Conservation (phyloP, 2,329 filamentous ascomycete species). For the Leptographium wingfieldii region DNA sequence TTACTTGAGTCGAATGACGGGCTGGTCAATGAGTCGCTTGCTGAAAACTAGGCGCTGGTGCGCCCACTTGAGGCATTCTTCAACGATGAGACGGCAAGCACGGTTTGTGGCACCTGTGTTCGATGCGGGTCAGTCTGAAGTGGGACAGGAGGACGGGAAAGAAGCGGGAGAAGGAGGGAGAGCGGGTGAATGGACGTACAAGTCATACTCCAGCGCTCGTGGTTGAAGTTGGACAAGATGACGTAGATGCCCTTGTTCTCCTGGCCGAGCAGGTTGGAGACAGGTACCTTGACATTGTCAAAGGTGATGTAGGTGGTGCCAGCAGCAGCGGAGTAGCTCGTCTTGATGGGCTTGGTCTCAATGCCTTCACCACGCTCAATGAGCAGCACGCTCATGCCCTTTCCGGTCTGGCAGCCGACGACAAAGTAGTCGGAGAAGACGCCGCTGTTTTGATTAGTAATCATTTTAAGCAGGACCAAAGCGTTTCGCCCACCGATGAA, state of each 20-base stretch:
- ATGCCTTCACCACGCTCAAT: constrained; percentile 63
- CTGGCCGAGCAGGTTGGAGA: constrained; percentile 62
- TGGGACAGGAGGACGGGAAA: neutral
- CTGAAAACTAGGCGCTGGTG: constrained; percentile 78
- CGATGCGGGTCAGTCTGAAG: neutral
- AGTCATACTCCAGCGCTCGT: constrained; percentile 69
- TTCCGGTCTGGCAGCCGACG: constrained; percentile 64
- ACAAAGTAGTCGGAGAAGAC: constrained; percentile 77
- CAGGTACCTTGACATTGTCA: constrained; percentile 77
- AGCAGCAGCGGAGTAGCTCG: constrained; percentile 65
- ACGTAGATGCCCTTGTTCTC: constrained; percentile 81
- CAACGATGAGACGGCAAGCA: constrained; percentile 54
- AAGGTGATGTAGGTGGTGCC: constrained; percentile 72
- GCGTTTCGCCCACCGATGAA: too few relatives aligned
- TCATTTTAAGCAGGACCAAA: constrained; percentile 25
- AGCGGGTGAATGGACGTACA: constrained; percentile 28
- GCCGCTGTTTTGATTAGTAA: constrained; percentile 3
- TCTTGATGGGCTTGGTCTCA: constrained; percentile 68
- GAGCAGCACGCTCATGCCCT: constrained; percentile 65
- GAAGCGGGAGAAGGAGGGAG: neutral
- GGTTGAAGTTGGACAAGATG: constrained; percentile 80
- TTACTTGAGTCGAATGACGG: constrained; percentile 69
- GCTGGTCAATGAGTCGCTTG: constrained; percentile 71
- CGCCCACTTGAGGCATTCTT: constrained; percentile 79
- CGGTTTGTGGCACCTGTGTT: constrained; percentile 42